Conservation (phyloP, 768 basidiomycete genomes). For the Mycena metata region DNA sequence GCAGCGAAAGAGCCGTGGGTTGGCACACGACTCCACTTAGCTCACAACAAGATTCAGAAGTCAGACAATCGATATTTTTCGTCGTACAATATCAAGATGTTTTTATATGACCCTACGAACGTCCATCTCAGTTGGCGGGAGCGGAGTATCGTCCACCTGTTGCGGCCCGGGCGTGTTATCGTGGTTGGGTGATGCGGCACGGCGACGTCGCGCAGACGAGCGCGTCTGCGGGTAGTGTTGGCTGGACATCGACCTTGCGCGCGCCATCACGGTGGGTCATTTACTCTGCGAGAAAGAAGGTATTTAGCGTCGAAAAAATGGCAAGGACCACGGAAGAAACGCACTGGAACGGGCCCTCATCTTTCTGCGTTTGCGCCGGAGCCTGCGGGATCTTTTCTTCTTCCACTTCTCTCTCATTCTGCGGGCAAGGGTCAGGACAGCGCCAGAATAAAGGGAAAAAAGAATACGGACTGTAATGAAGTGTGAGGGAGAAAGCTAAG, state of each 20-base stretch:
- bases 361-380: slow-evolving; percentile 95
- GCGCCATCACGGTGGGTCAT: slow-evolving; percentile 29
- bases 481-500: slow-evolving; percentile 19
- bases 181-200: slow-evolving; percentile 22
- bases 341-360: slow-evolving; percentile 95
- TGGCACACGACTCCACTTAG: neutral
- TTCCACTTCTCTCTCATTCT: slow-evolving; percentile 98
- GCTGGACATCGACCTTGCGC: slow-evolving; percentile 28
- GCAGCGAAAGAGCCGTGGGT: neutral
- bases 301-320: neutral
- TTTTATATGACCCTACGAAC: slow-evolving; percentile 33
- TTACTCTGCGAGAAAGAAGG: slow-evolving; percentile 26
- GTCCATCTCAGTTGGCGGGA: slow-evolving; percentile 31
- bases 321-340: slow-evolving; percentile 48
- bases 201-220: slow-evolving; percentile 33
- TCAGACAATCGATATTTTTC: slow-evolving; percentile 23
- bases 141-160: slow-evolving; percentile 28
- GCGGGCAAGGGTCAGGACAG: neutral
- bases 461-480: slow-evolving; percentile 24
- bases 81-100: slow-evolving; percentile 27
- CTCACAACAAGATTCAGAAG: neutral
- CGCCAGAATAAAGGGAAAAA: neutral
- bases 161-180: slow-evolving; percentile 26
- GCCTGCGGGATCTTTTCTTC: slow-evolving; percentile 94
- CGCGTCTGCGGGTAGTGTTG: slow-evolving; percentile 32